A percentile compares a stretch with the other conserved stretches of the same genome.
phyloP scores from a whole-genome alignment of 306 rosid species.

The Lathyrus tuberosus region DNA sequence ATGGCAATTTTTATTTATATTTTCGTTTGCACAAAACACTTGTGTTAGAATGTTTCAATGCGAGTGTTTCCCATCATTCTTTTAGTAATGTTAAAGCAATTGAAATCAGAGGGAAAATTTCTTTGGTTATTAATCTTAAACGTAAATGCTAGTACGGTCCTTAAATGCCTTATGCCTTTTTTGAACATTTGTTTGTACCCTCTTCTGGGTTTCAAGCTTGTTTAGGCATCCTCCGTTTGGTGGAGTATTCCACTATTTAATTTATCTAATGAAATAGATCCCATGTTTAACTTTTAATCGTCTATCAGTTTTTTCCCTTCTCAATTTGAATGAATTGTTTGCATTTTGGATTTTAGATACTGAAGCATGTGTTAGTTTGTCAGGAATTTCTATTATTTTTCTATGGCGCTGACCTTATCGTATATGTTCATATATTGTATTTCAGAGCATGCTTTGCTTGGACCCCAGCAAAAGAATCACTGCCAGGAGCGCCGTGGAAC shows the following conservation, averaged over 20 bases:
- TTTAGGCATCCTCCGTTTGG: slow-evolving; percentile 12
- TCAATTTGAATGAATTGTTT: background rate
- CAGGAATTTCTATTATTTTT: slow-evolving; percentile 1
- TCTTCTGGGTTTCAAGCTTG: background rate
- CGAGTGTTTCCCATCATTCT: background rate
- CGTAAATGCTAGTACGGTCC: background rate
- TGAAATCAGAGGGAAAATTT: slow-evolving; percentile 5
- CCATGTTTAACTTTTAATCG: background rate
- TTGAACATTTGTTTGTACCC: slow-evolving; percentile 12
- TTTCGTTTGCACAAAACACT: background rate
- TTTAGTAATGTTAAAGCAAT: background rate
- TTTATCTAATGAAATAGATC: slow-evolving; percentile 9
- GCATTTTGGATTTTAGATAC: slow-evolving; percentile 21
- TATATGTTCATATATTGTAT: slow-evolving; percentile 21
- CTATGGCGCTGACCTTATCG: slow-evolving; percentile 8
- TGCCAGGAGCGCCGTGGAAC: slow-evolving; percentile 93
- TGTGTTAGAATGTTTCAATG: background rate
- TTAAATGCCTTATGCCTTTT: background rate
- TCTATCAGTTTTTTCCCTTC: background rate
- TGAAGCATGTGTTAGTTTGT: background rate
- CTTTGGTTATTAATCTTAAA: background rate
- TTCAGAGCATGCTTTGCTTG: slow-evolving; percentile 95
- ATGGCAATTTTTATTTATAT: slow-evolving; percentile 1
- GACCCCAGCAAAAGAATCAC: slow-evolving; percentile 95
- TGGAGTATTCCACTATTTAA: slow-evolving; percentile 12